Evolutionary conservation across 495 filamentous ascomycete genomes (phyloP).

Genomic region (Xylaria bambusicola): DNA sequence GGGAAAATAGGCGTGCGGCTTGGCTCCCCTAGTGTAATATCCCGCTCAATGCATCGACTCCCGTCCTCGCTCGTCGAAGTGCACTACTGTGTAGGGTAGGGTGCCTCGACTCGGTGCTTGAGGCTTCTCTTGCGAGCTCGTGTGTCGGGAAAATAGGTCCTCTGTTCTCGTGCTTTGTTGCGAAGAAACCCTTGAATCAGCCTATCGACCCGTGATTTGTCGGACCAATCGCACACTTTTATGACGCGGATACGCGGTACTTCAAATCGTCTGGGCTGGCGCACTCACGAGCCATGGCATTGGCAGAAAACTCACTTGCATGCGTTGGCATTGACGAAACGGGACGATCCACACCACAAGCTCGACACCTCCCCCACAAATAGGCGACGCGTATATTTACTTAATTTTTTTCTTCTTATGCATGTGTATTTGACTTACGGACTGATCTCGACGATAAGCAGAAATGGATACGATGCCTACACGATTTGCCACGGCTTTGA

Average conservation of each 20-base stretch:
- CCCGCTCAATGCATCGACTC: background rate
- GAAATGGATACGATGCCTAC: background rate
- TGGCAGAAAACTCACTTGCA: constrained; percentile 25
- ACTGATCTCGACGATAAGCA: background rate
- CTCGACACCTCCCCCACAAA: constrained; percentile 8
- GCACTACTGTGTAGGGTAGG: no score
- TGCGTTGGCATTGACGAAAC: constrained; percentile 34
- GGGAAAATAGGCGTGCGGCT: background rate
- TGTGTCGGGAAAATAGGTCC: no score
- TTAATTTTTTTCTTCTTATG: constrained; percentile 8
- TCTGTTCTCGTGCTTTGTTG: no score
- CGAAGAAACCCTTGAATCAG: constrained; percentile 5
- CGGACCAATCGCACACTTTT: constrained; percentile 11
- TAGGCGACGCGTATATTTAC: constrained; percentile 11
- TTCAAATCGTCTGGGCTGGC: constrained; percentile 23
- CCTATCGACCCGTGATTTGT: constrained; percentile 25
- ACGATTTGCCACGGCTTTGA: no score
- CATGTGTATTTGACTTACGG: background rate
- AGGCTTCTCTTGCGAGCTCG: no score
- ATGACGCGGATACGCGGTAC: constrained; percentile 27
- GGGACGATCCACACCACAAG: constrained; percentile 20
- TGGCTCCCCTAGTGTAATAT: constrained; percentile 6
- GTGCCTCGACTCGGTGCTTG: no score
- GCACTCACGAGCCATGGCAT: constrained; percentile 21
- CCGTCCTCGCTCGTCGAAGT: background rate